Percentiles rank a stretch among this genome's conserved stretches.
phyloP scores from a whole-genome alignment of 148 eudicot species.

The Hydrangea macrophylla region DNA sequence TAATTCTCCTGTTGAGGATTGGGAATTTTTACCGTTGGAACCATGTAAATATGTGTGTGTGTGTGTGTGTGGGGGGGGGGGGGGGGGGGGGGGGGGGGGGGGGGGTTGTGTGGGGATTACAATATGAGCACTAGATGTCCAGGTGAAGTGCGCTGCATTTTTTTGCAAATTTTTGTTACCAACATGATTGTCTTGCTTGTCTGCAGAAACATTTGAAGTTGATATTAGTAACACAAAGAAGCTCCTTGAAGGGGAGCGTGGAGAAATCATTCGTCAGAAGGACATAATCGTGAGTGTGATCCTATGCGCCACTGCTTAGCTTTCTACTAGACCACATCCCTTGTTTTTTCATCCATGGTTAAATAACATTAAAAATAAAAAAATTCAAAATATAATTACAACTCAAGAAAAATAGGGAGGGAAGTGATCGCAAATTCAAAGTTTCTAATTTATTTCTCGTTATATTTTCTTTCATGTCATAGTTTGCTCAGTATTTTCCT shows the following conservation, averaged over 20 bases:
- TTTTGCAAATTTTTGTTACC: background rate
- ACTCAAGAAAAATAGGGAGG: too few species aligned
- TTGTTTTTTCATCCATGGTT: background rate
- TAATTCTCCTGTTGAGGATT: slow-evolving; percentile 5
- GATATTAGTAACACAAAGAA: slow-evolving; percentile 78
- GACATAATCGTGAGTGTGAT: slow-evolving; percentile 64
- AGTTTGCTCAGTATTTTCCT: too few species aligned
- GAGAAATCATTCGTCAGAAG: slow-evolving; percentile 51
- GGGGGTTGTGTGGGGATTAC: background rate
- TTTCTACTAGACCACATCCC: background rate
- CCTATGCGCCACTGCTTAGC: background rate
- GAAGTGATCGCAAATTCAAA: too few species aligned
- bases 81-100: too few species aligned
- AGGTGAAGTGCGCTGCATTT: too few species aligned
- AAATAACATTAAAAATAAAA: too few species aligned
- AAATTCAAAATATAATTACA: too few species aligned
- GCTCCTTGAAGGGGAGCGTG: slow-evolving; percentile 81
- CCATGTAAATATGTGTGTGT: too few species aligned
- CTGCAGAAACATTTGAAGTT: slow-evolving; percentile 68
- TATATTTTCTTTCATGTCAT: too few species aligned
- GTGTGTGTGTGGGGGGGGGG: too few species aligned
- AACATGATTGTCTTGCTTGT: slow-evolving; percentile 5
- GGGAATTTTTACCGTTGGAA: background rate
- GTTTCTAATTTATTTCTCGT: background rate
- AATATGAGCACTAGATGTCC: background rate